A percentile compares a stretch with the other conserved stretches of the same genome.
Conservation (phyloP, 2,329 filamentous ascomycete genomes). For the Pseudogymnoascus sp. region DNA sequence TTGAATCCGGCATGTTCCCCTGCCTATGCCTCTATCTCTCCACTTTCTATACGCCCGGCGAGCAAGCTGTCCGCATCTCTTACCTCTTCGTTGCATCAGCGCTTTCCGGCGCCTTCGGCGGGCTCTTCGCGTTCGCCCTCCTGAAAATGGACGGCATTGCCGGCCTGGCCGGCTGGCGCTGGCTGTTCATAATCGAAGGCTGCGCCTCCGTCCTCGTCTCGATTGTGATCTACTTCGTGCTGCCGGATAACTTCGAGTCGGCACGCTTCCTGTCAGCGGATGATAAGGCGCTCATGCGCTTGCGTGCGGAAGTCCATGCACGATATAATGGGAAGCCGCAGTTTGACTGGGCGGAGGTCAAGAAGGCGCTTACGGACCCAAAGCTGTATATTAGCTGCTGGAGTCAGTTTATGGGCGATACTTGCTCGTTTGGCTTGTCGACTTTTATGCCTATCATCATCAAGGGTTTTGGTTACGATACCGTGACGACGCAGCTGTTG, state of each 20-base stretch:
- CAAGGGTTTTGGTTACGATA: slow-evolving; percentile 42
- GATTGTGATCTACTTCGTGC: slow-evolving; percentile 38
- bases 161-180: slow-evolving; percentile 41
- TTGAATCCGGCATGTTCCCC: slow-evolving; percentile 44
- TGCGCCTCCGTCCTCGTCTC: slow-evolving; percentile 37
- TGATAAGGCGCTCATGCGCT: slow-evolving; percentile 43
- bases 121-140: slow-evolving; percentile 46
- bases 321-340: slow-evolving; percentile 44
- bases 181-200: slow-evolving; percentile 45
- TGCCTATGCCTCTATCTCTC: slow-evolving; percentile 42
- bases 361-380: slow-evolving; percentile 40
- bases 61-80: slow-evolving; percentile 47
- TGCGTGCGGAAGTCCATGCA: slow-evolving; percentile 37
- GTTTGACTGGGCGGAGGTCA: slow-evolving; percentile 45
- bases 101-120: slow-evolving; percentile 43
- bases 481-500: slow-evolving; percentile 45
- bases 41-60: slow-evolving; percentile 50
- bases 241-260: slow-evolving; percentile 40
- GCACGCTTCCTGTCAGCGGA: slow-evolving; percentile 43
- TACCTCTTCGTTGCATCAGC: slow-evolving; percentile 48
- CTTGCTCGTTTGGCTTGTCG: slow-evolving; percentile 43
- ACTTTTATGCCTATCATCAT: slow-evolving; percentile 53
- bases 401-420: slow-evolving; percentile 18
- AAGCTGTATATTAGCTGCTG: slow-evolving; percentile 43
- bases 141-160: slow-evolving; percentile 40